Evolutionary conservation across 192 early-diverging fungal species (phyloP).

Genomic region (Coemansia sp.): DNA sequence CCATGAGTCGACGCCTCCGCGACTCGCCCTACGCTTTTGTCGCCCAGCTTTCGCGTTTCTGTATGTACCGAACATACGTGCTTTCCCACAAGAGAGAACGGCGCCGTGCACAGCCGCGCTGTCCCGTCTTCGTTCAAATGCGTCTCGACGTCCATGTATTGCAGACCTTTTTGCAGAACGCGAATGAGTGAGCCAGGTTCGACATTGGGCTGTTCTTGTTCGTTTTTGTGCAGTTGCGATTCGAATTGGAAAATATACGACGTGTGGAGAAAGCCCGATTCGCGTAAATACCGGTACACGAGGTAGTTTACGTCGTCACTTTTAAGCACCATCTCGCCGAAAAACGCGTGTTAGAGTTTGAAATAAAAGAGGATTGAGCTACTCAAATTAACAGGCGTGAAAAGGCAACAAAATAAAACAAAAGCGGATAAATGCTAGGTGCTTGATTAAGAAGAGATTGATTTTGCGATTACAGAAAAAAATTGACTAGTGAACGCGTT

Average conservation of each 20-base stretch:
- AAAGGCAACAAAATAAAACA: too few species aligned
- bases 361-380: background rate
- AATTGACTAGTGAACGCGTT: background rate
- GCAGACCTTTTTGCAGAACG: conserved; percentile 88
- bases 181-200: conserved; percentile 80
- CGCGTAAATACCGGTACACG: conserved; percentile 81
- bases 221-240: conserved; percentile 67
- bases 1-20: conserved; percentile 16
- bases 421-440: too few species aligned
- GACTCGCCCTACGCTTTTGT: conserved; percentile 6
- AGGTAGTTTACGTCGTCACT: conserved; percentile 88
- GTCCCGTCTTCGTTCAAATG: conserved; percentile 89
- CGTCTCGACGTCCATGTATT: conserved; percentile 86
- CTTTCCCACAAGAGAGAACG: conserved; percentile 47
- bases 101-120: conserved; percentile 45
- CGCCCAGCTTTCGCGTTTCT: conserved; percentile 1
- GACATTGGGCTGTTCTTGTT: conserved; percentile 59
- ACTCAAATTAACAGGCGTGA: too few species aligned
- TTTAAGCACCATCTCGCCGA: conserved; percentile 64
- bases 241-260: conserved; percentile 86
- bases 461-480: background rate
- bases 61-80: conserved; percentile 44
- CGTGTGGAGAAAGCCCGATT: conserved; percentile 86
- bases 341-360: too few species aligned
- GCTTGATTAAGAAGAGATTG: background rate